A percentile compares a stretch with the other conserved stretches of the same genome.
phyloP scores from a whole-genome alignment of 371 early-diverging fungal genomes.

The Basidiobolus meristosporus region DNA sequence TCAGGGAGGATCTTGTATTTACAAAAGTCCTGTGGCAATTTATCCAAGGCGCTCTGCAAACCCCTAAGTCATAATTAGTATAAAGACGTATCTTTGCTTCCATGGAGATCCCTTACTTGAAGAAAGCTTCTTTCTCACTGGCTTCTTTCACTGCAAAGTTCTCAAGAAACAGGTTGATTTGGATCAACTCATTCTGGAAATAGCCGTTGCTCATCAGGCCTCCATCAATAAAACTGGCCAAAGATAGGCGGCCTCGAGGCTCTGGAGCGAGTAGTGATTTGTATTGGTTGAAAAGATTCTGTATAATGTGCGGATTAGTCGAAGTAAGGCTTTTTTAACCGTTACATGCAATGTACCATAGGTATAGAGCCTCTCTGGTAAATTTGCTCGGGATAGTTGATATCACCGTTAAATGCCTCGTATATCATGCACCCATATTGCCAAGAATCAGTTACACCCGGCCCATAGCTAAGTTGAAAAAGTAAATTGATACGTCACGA shows the following conservation, averaged over 20 bases:
- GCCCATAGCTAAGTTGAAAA: constrained; percentile 8
- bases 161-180: constrained; percentile 61
- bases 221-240: constrained; percentile 44
- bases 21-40: constrained; percentile 64
- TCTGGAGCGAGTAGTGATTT: constrained; percentile 23
- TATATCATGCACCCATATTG: constrained; percentile 57
- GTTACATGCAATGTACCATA: constrained; percentile 1
- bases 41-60: constrained; percentile 15
- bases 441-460: constrained; percentile 54
- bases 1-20: constrained; percentile 81
- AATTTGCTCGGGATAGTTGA: constrained; percentile 36
- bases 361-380: constrained; percentile 39
- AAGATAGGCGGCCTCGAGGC: constrained; percentile 32
- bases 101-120: constrained; percentile 19
- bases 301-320: neutral
- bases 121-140: constrained; percentile 55
- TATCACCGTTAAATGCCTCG: constrained; percentile 55
- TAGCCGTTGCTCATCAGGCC: constrained; percentile 37
- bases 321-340: neutral
- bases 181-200: constrained; percentile 61
- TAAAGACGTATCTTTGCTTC: too few relatives aligned
- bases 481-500: neutral
- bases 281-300: constrained; percentile 23
- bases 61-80: too few relatives aligned
- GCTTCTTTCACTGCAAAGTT: constrained; percentile 74